These are phyloP conservation scores for Cyberlindnera mycetangii DNA, from an alignment of 805 yeast genomes.

Conservation along the genomic window DNA sequence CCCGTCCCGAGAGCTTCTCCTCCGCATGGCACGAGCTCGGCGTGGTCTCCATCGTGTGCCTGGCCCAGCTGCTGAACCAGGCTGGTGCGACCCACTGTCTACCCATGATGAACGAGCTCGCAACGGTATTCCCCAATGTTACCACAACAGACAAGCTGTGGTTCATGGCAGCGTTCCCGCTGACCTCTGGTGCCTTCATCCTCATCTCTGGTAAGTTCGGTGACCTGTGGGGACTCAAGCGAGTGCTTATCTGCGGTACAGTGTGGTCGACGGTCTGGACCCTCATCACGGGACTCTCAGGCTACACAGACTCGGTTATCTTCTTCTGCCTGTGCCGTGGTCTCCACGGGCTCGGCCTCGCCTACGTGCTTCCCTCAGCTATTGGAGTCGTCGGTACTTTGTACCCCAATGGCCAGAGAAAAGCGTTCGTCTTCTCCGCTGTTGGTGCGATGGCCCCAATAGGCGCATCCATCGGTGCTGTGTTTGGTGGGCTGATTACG, in stretches of 20 bases:
- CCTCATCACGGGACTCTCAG: constrained; percentile 55
- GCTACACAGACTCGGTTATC: constrained; percentile 44
- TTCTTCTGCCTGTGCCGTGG: constrained; percentile 55
- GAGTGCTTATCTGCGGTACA: constrained; percentile 53
- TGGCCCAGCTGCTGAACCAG: constrained; percentile 40
- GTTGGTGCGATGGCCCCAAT: constrained; percentile 61
- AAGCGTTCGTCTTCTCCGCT: constrained; percentile 50
- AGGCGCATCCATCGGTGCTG: constrained; percentile 53
- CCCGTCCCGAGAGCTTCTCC: constrained; percentile 15
- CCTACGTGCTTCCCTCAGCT: constrained; percentile 56
- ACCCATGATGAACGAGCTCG: constrained; percentile 35
- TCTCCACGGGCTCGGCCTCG: constrained; percentile 61
- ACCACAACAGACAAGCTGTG: constrained; percentile 41
- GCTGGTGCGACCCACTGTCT: constrained; percentile 38
- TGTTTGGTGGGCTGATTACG: constrained; percentile 48
- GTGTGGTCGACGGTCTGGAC: constrained; percentile 55
- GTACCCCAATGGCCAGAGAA: constrained; percentile 43
- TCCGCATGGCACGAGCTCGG: constrained; percentile 25
- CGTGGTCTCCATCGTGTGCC: constrained; percentile 30
- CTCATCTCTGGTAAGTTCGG: constrained; percentile 68
- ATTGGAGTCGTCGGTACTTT: constrained; percentile 52
- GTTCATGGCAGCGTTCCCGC: constrained; percentile 70
- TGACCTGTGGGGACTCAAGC: constrained; percentile 64
- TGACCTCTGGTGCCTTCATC: constrained; percentile 72
- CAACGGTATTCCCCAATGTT: constrained; percentile 31